A percentile compares a stretch with the other conserved stretches of the same genome.
Conservation (phyloP, 768 basidiomycete species). For the Pholiota molesta region DNA sequence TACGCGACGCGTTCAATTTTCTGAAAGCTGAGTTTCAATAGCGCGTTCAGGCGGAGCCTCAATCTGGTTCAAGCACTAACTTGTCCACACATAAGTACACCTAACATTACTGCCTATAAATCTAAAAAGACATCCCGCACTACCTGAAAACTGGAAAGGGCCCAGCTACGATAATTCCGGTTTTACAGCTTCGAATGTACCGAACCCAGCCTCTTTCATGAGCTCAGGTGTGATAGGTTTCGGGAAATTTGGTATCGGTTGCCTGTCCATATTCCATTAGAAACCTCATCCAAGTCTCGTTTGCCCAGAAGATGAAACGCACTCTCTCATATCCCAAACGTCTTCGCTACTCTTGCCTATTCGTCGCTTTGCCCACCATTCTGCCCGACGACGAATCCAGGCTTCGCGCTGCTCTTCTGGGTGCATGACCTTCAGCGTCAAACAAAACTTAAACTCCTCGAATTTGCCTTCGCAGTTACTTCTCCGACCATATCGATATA, state of each 20-base stretch:
- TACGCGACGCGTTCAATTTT: slow-evolving; percentile 49
- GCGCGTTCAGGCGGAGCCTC: slow-evolving; percentile 42
- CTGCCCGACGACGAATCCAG: slow-evolving; percentile 87
- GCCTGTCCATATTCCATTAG: slow-evolving; percentile 32
- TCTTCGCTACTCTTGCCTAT: slow-evolving; percentile 87
- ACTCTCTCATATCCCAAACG: slow-evolving; percentile 91
- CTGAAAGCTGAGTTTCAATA: slow-evolving; percentile 26
- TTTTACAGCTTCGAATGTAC: background rate
- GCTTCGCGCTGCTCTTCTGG: slow-evolving; percentile 77
- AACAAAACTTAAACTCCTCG: slow-evolving; percentile 95
- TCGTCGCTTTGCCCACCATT: slow-evolving; percentile 91
- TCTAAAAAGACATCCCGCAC: too few species aligned
- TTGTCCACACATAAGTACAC: slow-evolving; percentile 18
- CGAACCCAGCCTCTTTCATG: slow-evolving; percentile 13
- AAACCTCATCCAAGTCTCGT: background rate
- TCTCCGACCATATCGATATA: slow-evolving; percentile 85
- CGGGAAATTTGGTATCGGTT: slow-evolving; percentile 55
- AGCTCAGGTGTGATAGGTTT: slow-evolving; percentile 33
- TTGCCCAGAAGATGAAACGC: background rate
- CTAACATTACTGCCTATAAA: background rate
- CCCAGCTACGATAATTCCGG: background rate
- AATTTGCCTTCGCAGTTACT: slow-evolving; percentile 75
- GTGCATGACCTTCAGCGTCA: slow-evolving; percentile 77
- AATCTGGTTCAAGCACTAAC: slow-evolving; percentile 24
- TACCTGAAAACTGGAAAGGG: background rate